Evolutionary conservation across 768 basidiomycete genomes (phyloP), one percentile per base, ranked within the genome.

Genomic region (Lactarius akahatsu): DNA sequence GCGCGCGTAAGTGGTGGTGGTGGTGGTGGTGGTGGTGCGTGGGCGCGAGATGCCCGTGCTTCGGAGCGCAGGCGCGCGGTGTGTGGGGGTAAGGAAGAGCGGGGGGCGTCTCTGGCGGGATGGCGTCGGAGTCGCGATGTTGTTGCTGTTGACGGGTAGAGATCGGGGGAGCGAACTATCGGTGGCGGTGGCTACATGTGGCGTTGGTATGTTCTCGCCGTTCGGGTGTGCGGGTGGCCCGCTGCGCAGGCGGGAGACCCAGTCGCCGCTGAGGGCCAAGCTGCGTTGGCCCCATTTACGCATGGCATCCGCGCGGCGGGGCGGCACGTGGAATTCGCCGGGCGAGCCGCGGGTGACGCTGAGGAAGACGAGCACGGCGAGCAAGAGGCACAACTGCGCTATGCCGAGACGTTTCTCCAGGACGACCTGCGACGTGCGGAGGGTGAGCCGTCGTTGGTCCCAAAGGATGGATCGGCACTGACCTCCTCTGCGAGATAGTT

Each of bases 401-500:
- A 97, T 86, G 2, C 94, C 89, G 0, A 97, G 83, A 2, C 94
- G 88, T 72, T 96, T 95, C 76, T 97, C 96, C 59, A 95, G 82
- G 0, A 88, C 78, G 38, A 97, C 86, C 92, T 96, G 63, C 5
- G 41, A 4, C 26, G 41, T 30, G 61, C 3, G 3, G 11, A n/a
- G 23, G 38, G 11, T 52, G 13, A 40, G 43, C 36, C 18, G 40
- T 54, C 9, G 52, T 26, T 0, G 3, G 2, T 0, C 8, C 23
- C 23, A 28, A 28, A 0, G 32, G 32, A 7, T 32, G 30, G 7
- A 26, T 2, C 23, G 4, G 10, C 50, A 52, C 50, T 52, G 50
- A 95, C 94, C 85, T 97, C 95, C 59, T 90, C 88, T 0, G 89
- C 82, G 10, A 98, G 83, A 69, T 86, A 80, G 60, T 91, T 86